Conservation (phyloP, 768 basidiomycete genomes). For the Suillus ampliporus region DNA sequence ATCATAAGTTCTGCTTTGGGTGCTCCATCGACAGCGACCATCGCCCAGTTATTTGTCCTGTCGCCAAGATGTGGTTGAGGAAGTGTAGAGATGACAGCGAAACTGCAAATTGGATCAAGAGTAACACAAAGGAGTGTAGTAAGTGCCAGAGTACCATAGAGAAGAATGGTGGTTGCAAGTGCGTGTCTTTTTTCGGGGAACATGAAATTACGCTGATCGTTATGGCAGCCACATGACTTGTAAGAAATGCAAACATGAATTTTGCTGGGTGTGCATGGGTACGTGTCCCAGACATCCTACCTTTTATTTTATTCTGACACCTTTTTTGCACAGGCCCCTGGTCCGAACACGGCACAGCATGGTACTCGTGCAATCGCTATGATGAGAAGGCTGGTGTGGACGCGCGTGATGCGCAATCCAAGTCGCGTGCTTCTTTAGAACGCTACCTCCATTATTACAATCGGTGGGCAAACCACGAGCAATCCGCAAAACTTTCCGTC, state of each 20-base stretch:
- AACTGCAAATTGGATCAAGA: conserved; percentile 99
- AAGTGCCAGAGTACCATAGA: conserved; percentile 98
- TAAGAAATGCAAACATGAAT: conserved; percentile 98
- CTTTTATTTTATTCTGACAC: conserved; percentile 41
- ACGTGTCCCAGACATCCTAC: conserved; percentile 22
- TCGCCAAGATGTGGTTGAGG: conserved; percentile 93
- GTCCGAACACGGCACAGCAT: conserved; percentile 95
- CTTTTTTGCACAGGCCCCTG: conserved; percentile 73
- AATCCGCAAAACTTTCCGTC: conserved; percentile 94
- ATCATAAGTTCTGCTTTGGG: conserved; percentile 93
- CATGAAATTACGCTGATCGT: conserved; percentile 18
- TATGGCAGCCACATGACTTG: conserved; percentile 94
- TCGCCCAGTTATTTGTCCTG: conserved; percentile 86
- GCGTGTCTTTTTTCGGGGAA: conserved; percentile 41
- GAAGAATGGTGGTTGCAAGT: conserved; percentile 99
- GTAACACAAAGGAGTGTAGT: conserved; percentile 97
- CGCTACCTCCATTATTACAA: conserved; percentile 99
- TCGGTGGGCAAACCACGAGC: conserved; percentile 99
- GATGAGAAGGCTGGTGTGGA: conserved; percentile 91
- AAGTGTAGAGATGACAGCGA: conserved; percentile 98
- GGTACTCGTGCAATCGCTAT: conserved; percentile 98
- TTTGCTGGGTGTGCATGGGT: conserved; percentile 99
- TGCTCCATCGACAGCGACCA: conserved; percentile 90
- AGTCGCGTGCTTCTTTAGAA: conserved; percentile 88
- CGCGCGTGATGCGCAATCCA: conserved; percentile 90